Evolutionary conservation across 2,329 filamentous ascomycete genomes (phyloP).

Genomic region (Exophiala sp.): DNA sequence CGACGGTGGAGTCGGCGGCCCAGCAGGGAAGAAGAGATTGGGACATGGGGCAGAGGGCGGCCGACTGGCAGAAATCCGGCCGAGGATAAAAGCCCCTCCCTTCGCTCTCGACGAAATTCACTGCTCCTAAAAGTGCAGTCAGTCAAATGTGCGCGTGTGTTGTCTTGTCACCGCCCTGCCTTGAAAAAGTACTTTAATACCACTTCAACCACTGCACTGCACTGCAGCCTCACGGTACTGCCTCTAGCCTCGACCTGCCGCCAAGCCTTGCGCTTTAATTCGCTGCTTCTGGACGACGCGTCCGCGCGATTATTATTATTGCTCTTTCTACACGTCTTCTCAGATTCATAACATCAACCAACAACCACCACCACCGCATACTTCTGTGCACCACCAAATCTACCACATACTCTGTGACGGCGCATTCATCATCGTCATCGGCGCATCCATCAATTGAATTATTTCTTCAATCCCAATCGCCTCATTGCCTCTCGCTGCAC

Average conservation of each 20-base stretch:
- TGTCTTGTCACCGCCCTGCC: neutral
- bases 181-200: neutral
- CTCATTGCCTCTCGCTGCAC: neutral
- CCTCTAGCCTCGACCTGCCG: neutral
- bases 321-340: too few species aligned
- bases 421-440: neutral
- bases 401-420: neutral
- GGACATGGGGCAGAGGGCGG: constrained; percentile 1
- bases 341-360: neutral
- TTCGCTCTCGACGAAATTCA: constrained; percentile 10
- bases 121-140: constrained; percentile 10
- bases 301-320: neutral
- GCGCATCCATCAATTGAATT: neutral
- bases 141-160: neutral
- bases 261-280: constrained; percentile 15
- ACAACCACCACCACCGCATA: constrained; percentile 2
- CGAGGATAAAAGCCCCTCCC: constrained; percentile 16
- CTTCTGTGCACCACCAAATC: neutral
- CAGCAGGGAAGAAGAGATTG: constrained; percentile 2
- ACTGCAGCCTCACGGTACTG: too few species aligned
- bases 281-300: constrained; percentile 10
- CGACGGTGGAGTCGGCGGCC: neutral
- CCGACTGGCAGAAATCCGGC: constrained; percentile 4
- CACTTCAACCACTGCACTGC: neutral
- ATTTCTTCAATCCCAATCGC: neutral